Conservation (phyloP, 805 yeast genomes). For the Schwanniomyces sp. region DNA sequence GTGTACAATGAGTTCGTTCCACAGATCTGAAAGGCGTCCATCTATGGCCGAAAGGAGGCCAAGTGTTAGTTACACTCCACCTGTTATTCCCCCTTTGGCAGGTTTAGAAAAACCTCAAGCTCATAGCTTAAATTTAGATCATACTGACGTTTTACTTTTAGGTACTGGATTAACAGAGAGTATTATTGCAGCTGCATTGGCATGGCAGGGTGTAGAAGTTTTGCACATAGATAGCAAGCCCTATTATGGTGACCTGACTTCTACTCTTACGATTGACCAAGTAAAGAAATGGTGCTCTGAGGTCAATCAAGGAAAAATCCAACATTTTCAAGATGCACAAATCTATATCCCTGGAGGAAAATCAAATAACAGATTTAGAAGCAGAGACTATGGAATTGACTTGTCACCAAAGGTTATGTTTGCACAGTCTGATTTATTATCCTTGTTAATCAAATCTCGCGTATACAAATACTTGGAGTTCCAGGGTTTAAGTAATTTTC, state of each 20-base stretch:
- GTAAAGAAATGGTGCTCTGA: conserved; percentile 76
- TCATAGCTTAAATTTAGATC: conserved; percentile 61
- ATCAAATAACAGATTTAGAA: conserved; percentile 51
- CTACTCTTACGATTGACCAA: conserved; percentile 86
- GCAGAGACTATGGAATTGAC: conserved; percentile 85
- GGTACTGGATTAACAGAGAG: conserved; percentile 93
- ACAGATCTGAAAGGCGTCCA: conserved; percentile 39
- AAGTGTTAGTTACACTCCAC: conserved; percentile 40
- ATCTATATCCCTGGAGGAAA: conserved; percentile 67
- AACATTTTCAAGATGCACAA: conserved; percentile 66
- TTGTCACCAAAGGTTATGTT: conserved; percentile 83
- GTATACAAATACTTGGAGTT: conserved; percentile 92
- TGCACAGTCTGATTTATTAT: conserved; percentile 84
- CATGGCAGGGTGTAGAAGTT: conserved; percentile 98
- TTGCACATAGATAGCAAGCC: conserved; percentile 83
- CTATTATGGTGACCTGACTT: conserved; percentile 86
- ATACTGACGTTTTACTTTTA: conserved; percentile 82
- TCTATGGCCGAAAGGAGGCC: conserved; percentile 49
- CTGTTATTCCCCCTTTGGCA: conserved; percentile 67
- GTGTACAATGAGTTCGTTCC: conserved; percentile 9
- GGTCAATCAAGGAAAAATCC: conserved; percentile 51
- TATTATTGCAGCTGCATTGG: conserved; percentile 86
- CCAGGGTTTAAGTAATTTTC: conserved; percentile 84
- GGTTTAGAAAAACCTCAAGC: conserved; percentile 74
- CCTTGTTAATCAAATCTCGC: conserved; percentile 75